Percentiles rank a stretch among this genome's conserved stretches.
phyloP scores from a whole-genome alignment of 2,329 filamentous ascomycete genomes.

The Monilinia laxa region DNA sequence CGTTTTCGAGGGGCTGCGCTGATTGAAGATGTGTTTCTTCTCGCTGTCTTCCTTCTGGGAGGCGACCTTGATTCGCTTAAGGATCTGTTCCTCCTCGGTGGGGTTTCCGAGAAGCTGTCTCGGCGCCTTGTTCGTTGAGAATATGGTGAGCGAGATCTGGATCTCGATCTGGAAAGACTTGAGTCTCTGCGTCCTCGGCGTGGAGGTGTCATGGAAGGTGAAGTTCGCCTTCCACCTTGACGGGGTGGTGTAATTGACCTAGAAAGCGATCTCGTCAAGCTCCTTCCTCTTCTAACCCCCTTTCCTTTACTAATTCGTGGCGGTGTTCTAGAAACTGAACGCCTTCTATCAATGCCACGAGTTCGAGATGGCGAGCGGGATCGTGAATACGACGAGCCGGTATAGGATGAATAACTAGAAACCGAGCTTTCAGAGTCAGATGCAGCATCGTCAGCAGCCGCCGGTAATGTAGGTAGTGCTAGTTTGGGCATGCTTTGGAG shows the following conservation, averaged over 20 bases:
- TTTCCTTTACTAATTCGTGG: constrained; percentile 28
- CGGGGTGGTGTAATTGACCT: constrained; percentile 32
- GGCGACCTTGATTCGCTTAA: constrained; percentile 30
- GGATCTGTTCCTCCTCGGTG: constrained; percentile 29
- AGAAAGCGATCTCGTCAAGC: constrained; percentile 31
- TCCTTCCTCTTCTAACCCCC: constrained; percentile 33
- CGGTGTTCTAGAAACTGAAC: constrained; percentile 27
- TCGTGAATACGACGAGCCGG: constrained; percentile 58
- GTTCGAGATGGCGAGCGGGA: constrained; percentile 32
- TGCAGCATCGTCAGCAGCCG: constrained; percentile 52
- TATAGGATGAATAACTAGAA: constrained; percentile 77
- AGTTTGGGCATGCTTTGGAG: constrained; percentile 89
- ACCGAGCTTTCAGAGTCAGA: constrained; percentile 64
- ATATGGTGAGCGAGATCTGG: constrained; percentile 25
- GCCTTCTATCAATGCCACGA: constrained; percentile 22
- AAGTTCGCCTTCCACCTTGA: constrained; percentile 24
- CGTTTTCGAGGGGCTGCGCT: constrained; percentile 32
- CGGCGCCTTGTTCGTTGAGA: constrained; percentile 26
- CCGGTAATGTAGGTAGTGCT: constrained; percentile 65
- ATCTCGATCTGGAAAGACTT: constrained; percentile 33
- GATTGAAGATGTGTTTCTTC: constrained; percentile 35
- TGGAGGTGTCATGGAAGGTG: constrained; percentile 32
- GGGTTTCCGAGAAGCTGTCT: constrained; percentile 29
- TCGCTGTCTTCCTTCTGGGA: constrained; percentile 25
- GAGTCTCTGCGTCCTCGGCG: constrained; percentile 28